A percentile compares a stretch with the other conserved stretches of the same genome.
phyloP scores from a whole-genome alignment of 495 filamentous ascomycete genomes.

The Thozetella sp. region DNA sequence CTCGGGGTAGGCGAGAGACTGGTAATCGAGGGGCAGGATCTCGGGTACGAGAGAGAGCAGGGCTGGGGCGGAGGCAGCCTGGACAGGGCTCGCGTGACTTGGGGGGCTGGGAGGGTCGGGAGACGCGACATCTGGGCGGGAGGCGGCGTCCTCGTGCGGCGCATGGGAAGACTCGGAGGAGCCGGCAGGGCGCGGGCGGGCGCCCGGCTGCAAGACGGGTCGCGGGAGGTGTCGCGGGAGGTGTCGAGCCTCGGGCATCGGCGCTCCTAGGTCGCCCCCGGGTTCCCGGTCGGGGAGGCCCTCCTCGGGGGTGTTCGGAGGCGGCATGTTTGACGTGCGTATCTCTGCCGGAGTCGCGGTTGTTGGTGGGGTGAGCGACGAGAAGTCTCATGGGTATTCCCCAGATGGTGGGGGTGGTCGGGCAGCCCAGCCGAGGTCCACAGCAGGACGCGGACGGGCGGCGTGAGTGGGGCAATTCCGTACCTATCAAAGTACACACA shows the following conservation, averaged over 20 bases:
- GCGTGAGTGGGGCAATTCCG: not conserved
- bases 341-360: too few species aligned
- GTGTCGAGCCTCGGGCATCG: not conserved
- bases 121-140: not conserved
- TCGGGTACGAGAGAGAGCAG: conserved; percentile 4
- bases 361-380: not conserved
- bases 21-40: conserved; percentile 53
- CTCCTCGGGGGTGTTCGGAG: conserved; percentile 16
- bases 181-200: not conserved
- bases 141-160: not conserved
- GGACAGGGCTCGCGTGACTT: conserved; percentile 7
- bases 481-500: not conserved
- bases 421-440: not conserved
- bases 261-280: not conserved
- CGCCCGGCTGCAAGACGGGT: too few species aligned
- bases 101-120: not conserved
- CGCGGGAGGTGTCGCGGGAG: not conserved
- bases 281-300: conserved; percentile 3
- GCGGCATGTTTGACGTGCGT: too few species aligned
- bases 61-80: conserved; percentile 1
- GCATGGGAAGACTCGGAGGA: not conserved
- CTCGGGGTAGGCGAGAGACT: conserved; percentile 69
- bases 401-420: not conserved
- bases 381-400: not conserved
- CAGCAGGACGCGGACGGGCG: not conserved